These are phyloP conservation scores for Fusarium concolor DNA, from an alignment of 2,329 filamentous ascomycete species.

Conservation along the genomic window DNA sequence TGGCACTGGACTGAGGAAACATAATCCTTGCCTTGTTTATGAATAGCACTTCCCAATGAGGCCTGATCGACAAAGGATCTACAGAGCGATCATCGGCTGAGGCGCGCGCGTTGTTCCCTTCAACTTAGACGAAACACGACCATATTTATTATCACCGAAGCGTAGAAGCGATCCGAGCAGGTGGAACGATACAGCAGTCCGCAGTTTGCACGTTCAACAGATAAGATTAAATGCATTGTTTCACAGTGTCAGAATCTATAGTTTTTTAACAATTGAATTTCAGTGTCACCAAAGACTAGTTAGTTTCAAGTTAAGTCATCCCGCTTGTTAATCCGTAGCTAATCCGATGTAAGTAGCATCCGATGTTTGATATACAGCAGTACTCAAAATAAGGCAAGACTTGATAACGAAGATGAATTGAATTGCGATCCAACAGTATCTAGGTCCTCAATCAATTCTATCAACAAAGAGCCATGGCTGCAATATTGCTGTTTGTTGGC, in stretches of 20 bases:
- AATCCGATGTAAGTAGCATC: neutral
- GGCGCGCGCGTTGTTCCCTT: neutral
- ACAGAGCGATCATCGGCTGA: neutral
- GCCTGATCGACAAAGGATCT: conserved; percentile 38
- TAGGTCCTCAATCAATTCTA: neutral
- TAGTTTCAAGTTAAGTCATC: neutral
- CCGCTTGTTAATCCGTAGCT: neutral
- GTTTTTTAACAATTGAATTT: neutral
- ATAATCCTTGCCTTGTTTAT: neutral
- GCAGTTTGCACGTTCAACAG: neutral
- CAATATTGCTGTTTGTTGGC: neutral
- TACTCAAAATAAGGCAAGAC: no score
- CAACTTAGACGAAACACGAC: neutral
- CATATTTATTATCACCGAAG: neutral
- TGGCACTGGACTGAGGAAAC: neutral
- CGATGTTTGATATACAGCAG: neutral
- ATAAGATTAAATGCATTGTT: neutral
- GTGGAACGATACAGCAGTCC: neutral
- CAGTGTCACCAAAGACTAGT: no score
- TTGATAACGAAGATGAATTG: no score
- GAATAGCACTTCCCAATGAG: conserved; percentile 5
- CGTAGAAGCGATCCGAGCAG: neutral
- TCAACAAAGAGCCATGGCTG: neutral
- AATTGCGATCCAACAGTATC: no score
- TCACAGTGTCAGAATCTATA: neutral